Base-by-base conservation (phyloP, 768 basidiomycete species). In the Pleurotus pulmonarius region DNA sequence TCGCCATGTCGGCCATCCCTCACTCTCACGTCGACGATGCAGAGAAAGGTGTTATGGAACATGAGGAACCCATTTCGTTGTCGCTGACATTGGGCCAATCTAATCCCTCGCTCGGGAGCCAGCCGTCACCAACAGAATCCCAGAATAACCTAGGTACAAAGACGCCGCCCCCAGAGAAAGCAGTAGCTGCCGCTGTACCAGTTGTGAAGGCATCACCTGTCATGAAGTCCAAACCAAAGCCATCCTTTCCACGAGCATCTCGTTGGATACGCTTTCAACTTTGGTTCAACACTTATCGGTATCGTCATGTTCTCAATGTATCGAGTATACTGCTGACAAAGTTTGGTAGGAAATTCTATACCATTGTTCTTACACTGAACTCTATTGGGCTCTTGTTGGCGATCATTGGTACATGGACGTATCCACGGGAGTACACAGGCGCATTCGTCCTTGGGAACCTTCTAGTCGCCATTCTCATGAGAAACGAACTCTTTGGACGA, bases 401-500 rank as follows among this genome's bases (percentile, higher is more conserved):
- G 5, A 80, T 80, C 4, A 74, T 78, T 24, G 83, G 81, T 15
- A 77, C 78, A 51, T 93, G 87, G 84, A 75, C 76, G 18, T 93
- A 93, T 63, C 82, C 88, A 3, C 70, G 74, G 15, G 69, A 73
- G 55, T 87, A 87, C 63, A 80, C 85, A 15, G 85, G 88, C 61
- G 87, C 88, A 9, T 77, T 90, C 56, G 86, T 87, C 7, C 73
- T 90, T 1, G 91, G 88, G 0, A 93, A 93, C 61, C 69, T 93
- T 47, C 81, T 85, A 61, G 70, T 81, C 22, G 83, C 89, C 4
- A 83, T 92, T 56, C 76, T 93, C 18, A 82, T 90, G 76, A 79
- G 91, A 18, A 93, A 93, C 63, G 91, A 93, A 61, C 73, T 91
- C 1, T 92, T 92, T 60, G 88, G 89, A 8, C 86, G 91, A n/a